phyloP scores from a whole-genome alignment of 1,284 basidiomycete species.

The Marasmius tenuissimus region DNA sequence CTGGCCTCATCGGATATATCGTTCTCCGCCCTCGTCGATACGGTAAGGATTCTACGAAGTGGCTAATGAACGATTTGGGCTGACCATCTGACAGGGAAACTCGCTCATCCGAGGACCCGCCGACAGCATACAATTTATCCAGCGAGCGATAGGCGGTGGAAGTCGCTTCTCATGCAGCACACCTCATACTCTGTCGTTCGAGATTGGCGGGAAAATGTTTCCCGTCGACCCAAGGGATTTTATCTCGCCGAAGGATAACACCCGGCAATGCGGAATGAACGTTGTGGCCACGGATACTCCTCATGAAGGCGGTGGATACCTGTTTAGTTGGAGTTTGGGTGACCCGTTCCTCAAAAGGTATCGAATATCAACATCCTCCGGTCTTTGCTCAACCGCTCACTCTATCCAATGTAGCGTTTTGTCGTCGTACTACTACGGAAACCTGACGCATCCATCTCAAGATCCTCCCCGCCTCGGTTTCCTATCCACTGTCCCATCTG shows the following conservation, averaged over 20 bases:
- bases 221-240: constrained; percentile 14
- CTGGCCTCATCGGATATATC: constrained; percentile 31
- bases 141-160: constrained; percentile 10
- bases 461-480: constrained; percentile 73
- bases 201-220: constrained; percentile 42
- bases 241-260: constrained; percentile 6
- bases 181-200: constrained; percentile 46
- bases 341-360: constrained; percentile 54
- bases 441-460: constrained; percentile 58
- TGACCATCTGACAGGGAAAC: constrained; percentile 30
- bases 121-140: constrained; percentile 34
- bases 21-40: constrained; percentile 40
- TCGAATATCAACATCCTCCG: constrained; percentile 11
- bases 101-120: constrained; percentile 37
- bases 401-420: constrained; percentile 37
- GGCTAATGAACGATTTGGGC: background rate
- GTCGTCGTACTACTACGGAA: constrained; percentile 64
- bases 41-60: constrained; percentile 25
- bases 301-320: constrained; percentile 33
- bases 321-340: constrained; percentile 57
- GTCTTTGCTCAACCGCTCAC: background rate
- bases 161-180: constrained; percentile 35
- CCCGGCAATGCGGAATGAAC: constrained; percentile 8
- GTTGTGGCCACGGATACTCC: constrained; percentile 15
- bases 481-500: constrained; percentile 59